A percentile compares a stretch with the other conserved stretches of the same genome.
phyloP scores from a whole-genome alignment of 352 stramenopile genomes.

The Blastocystis sp. region DNA sequence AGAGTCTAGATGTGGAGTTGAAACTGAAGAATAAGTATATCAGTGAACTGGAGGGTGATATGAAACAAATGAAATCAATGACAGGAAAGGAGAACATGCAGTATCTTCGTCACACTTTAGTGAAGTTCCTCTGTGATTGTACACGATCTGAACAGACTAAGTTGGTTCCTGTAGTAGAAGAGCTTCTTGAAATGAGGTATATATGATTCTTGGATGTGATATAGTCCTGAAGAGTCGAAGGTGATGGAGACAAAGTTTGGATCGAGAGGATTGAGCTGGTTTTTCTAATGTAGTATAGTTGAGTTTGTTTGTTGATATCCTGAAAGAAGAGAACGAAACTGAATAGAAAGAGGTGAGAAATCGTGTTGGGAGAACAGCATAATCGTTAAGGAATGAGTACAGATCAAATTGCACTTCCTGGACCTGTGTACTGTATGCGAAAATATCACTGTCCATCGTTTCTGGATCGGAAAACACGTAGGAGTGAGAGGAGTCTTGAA shows the following conservation, averaged over 20 bases:
- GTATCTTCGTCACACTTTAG: constrained; percentile 57
- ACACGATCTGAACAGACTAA: constrained; percentile 33
- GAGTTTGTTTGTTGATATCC: background rate
- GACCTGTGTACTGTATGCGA: constrained; percentile 50
- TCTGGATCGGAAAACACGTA: background rate
- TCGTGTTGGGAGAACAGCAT: background rate
- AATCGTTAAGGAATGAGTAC: background rate
- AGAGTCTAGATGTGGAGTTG: constrained; percentile 27
- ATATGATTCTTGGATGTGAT: background rate
- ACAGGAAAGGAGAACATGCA: constrained; percentile 26
- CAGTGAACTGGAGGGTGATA: constrained; percentile 19
- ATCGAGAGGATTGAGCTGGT: constrained; percentile 7
- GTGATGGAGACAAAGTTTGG: constrained; percentile 39
- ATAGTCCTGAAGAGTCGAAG: constrained; percentile 28
- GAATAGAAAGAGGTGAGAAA: no score
- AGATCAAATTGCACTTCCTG: constrained; percentile 27
- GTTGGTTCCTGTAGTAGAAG: constrained; percentile 28
- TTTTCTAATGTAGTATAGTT: constrained; percentile 40
- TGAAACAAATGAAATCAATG: constrained; percentile 58
- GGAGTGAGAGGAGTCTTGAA: background rate
- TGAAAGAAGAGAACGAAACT: no score
- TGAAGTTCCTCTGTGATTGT: constrained; percentile 55
- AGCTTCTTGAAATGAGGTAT: constrained; percentile 53
- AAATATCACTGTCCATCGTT: constrained; percentile 20
- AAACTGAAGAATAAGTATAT: constrained; percentile 53